A percentile compares a stretch with the other conserved stretches of the same genome.
These are phyloP conservation scores for Neopestalotiopsis sp. DNA, from an alignment of 2,329 filamentous ascomycete species.

Conservation along the genomic window DNA sequence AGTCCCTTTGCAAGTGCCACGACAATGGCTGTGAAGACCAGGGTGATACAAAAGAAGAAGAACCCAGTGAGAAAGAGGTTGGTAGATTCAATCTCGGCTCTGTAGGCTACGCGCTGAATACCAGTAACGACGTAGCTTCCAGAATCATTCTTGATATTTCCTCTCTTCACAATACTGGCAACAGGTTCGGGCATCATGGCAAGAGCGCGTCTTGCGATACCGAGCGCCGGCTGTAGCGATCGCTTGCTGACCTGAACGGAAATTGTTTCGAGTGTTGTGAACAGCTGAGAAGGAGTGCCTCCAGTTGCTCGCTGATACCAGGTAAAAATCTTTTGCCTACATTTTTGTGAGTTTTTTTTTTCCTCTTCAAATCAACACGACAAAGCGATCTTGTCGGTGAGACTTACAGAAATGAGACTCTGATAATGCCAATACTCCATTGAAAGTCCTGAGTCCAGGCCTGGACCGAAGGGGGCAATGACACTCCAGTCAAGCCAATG, in stretches of 20 bases:
- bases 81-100: conserved; percentile 81
- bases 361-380: background rate
- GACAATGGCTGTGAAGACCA: conserved; percentile 73
- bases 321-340: conserved; percentile 76
- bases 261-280: conserved; percentile 73
- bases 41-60: conserved; percentile 86
- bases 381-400: background rate
- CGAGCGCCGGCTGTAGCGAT: conserved; percentile 40
- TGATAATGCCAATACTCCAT: conserved; percentile 97
- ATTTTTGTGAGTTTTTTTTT: background rate
- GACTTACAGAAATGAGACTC: conserved; percentile 65
- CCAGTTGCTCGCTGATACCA: conserved; percentile 97
- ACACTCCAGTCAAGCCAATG: conserved; percentile 81
- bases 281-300: conserved; percentile 78
- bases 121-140: conserved; percentile 73
- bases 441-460: conserved; percentile 98
- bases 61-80: conserved; percentile 94
- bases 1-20: conserved; percentile 81
- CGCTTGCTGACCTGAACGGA: conserved; percentile 85
- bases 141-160: conserved; percentile 56
- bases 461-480: conserved; percentile 84
- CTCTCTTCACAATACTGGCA: conserved; percentile 55
- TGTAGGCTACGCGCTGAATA: conserved; percentile 89
- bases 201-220: conserved; percentile 59
- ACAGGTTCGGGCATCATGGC: conserved; percentile 52